Conservation (phyloP, 768 basidiomycete species). For the Austroboletus festivus region DNA sequence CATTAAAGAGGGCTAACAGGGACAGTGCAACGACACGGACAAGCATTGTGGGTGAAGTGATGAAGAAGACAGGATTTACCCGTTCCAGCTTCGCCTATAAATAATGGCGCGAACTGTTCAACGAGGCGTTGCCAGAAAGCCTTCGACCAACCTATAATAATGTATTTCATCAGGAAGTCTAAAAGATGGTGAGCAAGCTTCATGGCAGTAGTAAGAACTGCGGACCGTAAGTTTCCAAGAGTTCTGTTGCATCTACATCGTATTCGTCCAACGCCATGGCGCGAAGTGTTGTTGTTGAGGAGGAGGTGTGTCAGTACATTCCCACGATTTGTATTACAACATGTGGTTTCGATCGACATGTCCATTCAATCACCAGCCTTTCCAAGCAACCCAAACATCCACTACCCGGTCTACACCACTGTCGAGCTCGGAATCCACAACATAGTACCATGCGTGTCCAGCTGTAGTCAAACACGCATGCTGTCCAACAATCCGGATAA, state of each 20-base stretch:
- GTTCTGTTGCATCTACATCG: conserved; percentile 83
- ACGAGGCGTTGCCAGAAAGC: conserved; percentile 4
- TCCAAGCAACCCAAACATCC: conserved; percentile 89
- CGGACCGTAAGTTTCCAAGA: conserved; percentile 91
- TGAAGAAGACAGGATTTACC: conserved; percentile 97
- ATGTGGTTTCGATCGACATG: not conserved
- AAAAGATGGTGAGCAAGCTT: conserved; percentile 18
- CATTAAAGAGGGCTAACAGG: conserved; percentile 5
- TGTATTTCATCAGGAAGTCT: conserved; percentile 99
- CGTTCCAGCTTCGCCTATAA: conserved; percentile 87
- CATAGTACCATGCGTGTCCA: conserved; percentile 78
- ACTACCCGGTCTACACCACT: conserved; percentile 51
- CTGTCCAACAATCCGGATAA: conserved; percentile 75
- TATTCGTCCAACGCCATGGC: conserved; percentile 63
- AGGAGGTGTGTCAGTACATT: conserved; percentile 8
- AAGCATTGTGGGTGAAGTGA: conserved; percentile 94
- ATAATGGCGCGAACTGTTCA: not conserved
- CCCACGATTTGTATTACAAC: conserved; percentile 17
- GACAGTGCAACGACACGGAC: conserved; percentile 47
- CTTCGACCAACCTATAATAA: conserved; percentile 74
- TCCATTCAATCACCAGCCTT: conserved; percentile 84
- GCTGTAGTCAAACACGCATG: conserved; percentile 85
- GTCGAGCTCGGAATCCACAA: conserved; percentile 63
- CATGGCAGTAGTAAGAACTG: not conserved
- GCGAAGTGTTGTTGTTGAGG: conserved; percentile 3